Percentiles rank a stretch among this genome's conserved stretches.
Evolutionary conservation across 208 protist species (phyloP).

Genomic region (Naegleria fowleri): DNA sequence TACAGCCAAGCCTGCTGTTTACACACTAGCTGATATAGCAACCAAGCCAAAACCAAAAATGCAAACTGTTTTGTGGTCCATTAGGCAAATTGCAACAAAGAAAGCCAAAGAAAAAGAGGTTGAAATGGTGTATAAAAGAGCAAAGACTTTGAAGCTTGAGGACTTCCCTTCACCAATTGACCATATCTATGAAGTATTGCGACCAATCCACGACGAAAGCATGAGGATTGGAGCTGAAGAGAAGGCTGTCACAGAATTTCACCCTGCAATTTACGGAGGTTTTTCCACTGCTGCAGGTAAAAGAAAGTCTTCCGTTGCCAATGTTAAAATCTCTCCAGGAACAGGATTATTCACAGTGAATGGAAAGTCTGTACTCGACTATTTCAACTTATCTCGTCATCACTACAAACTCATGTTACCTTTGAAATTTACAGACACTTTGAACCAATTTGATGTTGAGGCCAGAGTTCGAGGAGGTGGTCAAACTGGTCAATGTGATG

Average conservation of each 20-base stretch:
- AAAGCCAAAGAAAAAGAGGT: not conserved
- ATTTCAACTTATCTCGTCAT: not conserved
- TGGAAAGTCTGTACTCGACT: not conserved
- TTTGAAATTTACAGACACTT: not conserved
- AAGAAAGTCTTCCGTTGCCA: not conserved
- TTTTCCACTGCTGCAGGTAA: not conserved
- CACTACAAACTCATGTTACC: not conserved
- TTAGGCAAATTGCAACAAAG: not conserved
- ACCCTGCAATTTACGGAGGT: not conserved
- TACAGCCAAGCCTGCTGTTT: not conserved
- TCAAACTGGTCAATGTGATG: not conserved
- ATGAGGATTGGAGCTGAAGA: too few species aligned
- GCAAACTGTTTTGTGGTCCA: not conserved
- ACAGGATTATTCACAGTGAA: not conserved
- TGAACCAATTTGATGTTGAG: constrained; percentile 13
- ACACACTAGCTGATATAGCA: not conserved
- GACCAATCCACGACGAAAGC: not conserved
- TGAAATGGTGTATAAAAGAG: not conserved
- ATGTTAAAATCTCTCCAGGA: not conserved
- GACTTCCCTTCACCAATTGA: not conserved
- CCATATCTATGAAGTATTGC: not conserved
- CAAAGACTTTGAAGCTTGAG: not conserved
- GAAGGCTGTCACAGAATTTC: not conserved
- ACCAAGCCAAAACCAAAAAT: constrained; percentile 10
- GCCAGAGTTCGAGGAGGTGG: not conserved